Percentiles rank a stretch among this genome's conserved stretches.
phyloP scores from a whole-genome alignment of 495 filamentous ascomycete species.

The Trichocladium antarcticum region DNA sequence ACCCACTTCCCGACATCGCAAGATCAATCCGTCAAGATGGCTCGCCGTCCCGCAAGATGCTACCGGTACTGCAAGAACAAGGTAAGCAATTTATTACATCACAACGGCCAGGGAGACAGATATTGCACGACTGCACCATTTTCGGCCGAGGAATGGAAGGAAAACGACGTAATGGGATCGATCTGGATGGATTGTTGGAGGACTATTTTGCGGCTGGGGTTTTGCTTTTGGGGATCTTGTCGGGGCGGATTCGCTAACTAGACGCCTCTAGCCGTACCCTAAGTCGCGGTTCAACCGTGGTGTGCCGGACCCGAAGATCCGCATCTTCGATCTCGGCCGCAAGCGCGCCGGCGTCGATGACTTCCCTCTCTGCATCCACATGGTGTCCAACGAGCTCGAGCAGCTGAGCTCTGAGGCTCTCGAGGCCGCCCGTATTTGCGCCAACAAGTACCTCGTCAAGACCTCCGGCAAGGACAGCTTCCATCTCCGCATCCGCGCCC shows the following conservation, averaged over 20 bases:
- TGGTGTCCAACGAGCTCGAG: slow-evolving; percentile 99
- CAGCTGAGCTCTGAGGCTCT: slow-evolving; percentile 98
- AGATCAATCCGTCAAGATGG: slow-evolving; percentile 69
- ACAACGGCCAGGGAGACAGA: slow-evolving; percentile 1
- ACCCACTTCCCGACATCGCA: slow-evolving; percentile 34
- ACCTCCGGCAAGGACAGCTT: slow-evolving; percentile 95
- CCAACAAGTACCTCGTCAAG: slow-evolving; percentile 99
- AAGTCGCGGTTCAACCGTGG: slow-evolving; percentile 99
- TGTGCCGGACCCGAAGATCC: slow-evolving; percentile 98
- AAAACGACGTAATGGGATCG: not conserved
- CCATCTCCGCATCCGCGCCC: slow-evolving; percentile 95
- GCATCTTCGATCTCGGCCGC: slow-evolving; percentile 98
- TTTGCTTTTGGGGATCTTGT: not conserved
- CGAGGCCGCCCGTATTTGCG: slow-evolving; percentile 97
- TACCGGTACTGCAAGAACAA: slow-evolving; percentile 99
- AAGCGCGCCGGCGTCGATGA: slow-evolving; percentile 98
- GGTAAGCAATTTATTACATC: slow-evolving; percentile 46
- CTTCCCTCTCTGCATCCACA: slow-evolving; percentile 95
- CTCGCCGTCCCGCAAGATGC: slow-evolving; percentile 93
- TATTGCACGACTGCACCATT: not conserved
- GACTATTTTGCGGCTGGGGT: slow-evolving; percentile 3
- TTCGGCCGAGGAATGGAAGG: not conserved
- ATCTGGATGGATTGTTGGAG: not conserved
- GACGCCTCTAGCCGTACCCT: slow-evolving; percentile 70
- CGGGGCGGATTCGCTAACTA: slow-evolving; percentile 21